Base-by-base conservation (phyloP, 305 asterid species). In the Caryopteris hybrid region DNA sequence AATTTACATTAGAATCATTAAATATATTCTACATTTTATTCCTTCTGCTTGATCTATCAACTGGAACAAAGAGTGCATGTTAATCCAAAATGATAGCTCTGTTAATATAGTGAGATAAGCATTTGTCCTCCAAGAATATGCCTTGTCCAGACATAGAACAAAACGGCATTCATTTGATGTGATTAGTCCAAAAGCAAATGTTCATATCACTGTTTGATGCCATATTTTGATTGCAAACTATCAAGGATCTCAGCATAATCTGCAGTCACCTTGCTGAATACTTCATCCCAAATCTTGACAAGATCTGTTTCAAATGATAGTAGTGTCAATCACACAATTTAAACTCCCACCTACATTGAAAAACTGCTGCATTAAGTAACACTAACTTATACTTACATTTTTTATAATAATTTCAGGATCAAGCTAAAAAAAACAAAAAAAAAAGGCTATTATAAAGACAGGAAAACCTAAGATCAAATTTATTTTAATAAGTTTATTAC, bases 221-320 rank as follows among this genome's bases (percentile, higher is more conserved):
- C 81, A 21, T 83, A 87, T 68, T 45, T 78, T 8, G 75, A 14
- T 38, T 80, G 77, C 70, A 89, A 71, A 41, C 68, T 77, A 67
- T 56, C 48, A 23, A 89, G 81, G 52, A 77, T 77, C 51, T 86
- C 87, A 4, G 70, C 45, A 61, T 82, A 76, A 63, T 75, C 83
- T 5, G 70, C 22, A 18, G 77, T 70, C 33, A 63, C 84, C 85
- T 83, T 81, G 80, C 83, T 69, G 77, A 89, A 86, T 14, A 83
- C 74, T 77, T 88, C 90, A 53, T 83, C 66, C 98, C 95, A 89
- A 22, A 84, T 84, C 85, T 74, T 81, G 60, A 17, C 54, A 45
- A 89, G 80, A 75, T 88, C 97, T 92, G 90, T 78, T 73, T 46
- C 76, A 66, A 66, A 70, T 54, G 55, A 48, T 58, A 70, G 46